Evolutionary conservation across 2,329 filamentous ascomycete genomes (phyloP), one percentile per base, ranked within the genome.

Genomic region (Myriangium duriaei): DNA sequence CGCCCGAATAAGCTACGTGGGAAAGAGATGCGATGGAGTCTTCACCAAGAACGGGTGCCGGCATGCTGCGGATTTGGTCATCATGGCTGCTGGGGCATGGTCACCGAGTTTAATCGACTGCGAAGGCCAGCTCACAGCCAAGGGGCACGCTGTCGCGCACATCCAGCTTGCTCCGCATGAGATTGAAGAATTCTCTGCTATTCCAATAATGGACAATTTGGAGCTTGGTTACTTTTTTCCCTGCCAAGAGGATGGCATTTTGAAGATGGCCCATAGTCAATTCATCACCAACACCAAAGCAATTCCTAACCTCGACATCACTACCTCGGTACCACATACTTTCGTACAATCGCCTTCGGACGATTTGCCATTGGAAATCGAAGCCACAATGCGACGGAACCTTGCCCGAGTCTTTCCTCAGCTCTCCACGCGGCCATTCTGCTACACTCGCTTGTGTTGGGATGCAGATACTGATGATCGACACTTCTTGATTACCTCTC

Each of bases 391-490:
- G 21, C 7, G 21, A n/a, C 21, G 21, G 21, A 26, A 26, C 21
- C 21, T 26, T n/a, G 21, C 21, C 7, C 26, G 28, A 7, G 37
- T 41, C 1, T 68, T 73, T 63, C 69, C 69, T 1, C 65, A 73
- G 38, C 60, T 73, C 4, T 61, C 64, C 0, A 49, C 63, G 2
- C 61, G 69, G 2, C 58, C 60, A 0, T 65, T 73, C 34, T 60
- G 53, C 13, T 71, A 68, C 42, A 66, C 66, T 5, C 57, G 68
- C 11, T 65, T 74, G 19, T 74, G 69, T 52, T 74, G 71, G 70
- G 70, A 69, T 46, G 63, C 69, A 0, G 71, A 74, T 46, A 74
- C 69, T 0, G 61, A 64, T 0, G 67, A 74, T 48, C 60, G 68
- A 2, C 57, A 64, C 13, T 74, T 72, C 39, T 49, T 74, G 12